These are phyloP conservation scores for Sporothrix brasiliensis DNA, from an alignment of 2,329 filamentous ascomycete species.

Conservation along the genomic window DNA sequence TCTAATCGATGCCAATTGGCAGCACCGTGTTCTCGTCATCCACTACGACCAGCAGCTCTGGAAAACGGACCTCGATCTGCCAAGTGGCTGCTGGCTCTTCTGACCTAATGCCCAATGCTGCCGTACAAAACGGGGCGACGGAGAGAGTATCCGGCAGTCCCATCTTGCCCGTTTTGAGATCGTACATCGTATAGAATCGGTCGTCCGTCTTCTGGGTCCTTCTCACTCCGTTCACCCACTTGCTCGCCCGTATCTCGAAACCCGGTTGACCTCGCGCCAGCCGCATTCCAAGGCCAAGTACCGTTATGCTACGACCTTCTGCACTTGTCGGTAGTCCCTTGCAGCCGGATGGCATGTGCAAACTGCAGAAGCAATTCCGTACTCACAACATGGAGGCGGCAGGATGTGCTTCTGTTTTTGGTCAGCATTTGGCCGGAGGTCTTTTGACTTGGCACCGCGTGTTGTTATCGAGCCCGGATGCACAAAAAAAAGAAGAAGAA, in stretches of 20 bases:
- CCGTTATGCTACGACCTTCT: slow-evolving; percentile 11
- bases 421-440: no score
- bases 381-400: neutral
- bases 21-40: neutral
- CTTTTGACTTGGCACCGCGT: no score
- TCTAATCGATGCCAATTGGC: neutral
- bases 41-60: neutral
- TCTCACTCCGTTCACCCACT: neutral
- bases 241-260: neutral
- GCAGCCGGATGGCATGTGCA: slow-evolving; percentile 35
- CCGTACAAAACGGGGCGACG: neutral
- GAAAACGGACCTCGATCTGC: slow-evolving; percentile 9
- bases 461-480: neutral
- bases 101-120: neutral
- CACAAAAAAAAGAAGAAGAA: neutral
- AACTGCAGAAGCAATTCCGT: neutral
- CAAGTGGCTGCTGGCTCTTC: neutral
- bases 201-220: neutral
- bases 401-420: neutral
- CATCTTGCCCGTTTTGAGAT: neutral
- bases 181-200: no score
- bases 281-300: neutral
- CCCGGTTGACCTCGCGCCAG: neutral
- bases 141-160: neutral
- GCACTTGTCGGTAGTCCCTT: slow-evolving; percentile 34